Percentiles rank a stretch among this genome's conserved stretches.
phyloP scores from a whole-genome alignment of 768 basidiomycete genomes.

The Leccinum ochraceum region DNA sequence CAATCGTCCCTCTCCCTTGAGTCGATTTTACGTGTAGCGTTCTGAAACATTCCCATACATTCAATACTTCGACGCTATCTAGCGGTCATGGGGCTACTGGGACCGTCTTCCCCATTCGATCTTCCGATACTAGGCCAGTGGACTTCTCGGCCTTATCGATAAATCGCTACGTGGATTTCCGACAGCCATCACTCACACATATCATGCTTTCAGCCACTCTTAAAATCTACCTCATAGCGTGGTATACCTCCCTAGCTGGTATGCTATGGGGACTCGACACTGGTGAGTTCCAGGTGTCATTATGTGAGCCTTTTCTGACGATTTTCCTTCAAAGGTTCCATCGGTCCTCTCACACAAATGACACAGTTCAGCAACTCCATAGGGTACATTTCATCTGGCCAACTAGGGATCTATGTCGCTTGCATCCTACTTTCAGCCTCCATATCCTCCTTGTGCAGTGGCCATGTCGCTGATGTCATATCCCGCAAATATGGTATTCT shows the following conservation, averaged over 20 bases:
- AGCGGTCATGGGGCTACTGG: background rate
- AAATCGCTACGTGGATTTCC: background rate
- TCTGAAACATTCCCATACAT: background rate
- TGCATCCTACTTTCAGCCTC: constrained; percentile 45
- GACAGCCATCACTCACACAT: background rate
- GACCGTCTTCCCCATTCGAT: background rate
- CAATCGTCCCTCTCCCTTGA: background rate
- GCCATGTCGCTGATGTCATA: constrained; percentile 45
- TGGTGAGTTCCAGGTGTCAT: constrained; percentile 12
- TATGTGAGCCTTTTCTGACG: background rate
- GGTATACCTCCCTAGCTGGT: constrained; percentile 28
- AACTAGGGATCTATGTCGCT: constrained; percentile 47
- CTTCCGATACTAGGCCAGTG: background rate
- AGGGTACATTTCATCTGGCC: constrained; percentile 35
- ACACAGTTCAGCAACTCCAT: constrained; percentile 42
- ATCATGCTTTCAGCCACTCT: constrained; percentile 18
- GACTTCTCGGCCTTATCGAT: background rate
- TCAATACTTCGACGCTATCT: background rate
- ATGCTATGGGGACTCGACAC: constrained; percentile 36
- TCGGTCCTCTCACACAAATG: constrained; percentile 51
- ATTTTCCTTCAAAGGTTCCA: constrained; percentile 25
- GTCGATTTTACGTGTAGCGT: background rate
- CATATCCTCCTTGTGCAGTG: constrained; percentile 40
- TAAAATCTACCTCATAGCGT: constrained; percentile 29
- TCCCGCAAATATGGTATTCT: constrained; percentile 48